Evolutionary conservation across 805 yeast species (phyloP), one percentile per base, ranked within the genome.

Genomic region (Lachancea fermentati): DNA sequence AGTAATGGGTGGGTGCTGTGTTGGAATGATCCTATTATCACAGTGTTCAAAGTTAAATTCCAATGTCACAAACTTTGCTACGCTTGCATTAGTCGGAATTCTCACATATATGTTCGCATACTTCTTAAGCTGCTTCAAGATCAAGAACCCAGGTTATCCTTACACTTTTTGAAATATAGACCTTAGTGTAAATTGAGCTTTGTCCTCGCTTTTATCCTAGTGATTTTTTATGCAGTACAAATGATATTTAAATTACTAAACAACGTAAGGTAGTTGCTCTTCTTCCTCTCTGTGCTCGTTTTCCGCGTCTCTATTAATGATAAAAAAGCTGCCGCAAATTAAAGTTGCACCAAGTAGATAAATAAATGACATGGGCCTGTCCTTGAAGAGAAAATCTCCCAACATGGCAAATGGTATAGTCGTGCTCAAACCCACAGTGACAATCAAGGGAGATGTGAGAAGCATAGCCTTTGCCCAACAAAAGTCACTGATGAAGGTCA

Each of bases 401-500:
- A 87, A 60, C 85, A 93, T 85, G 0, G 97, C 95, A 37, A 93
- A 73, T 2, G 98, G 98, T 14, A 93, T 93, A 0, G 97, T 91
- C 44, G 89, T 76, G 15, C 95, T 82, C 22, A 93, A 69, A 0
- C 98, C 98, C 8, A 93, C 95, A 0, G 98, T 93, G 2, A 91
- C 97, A 0, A 96, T 89, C 49, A 93, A 68, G 2, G 98, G 98
- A 32, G 93, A 82, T 1, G 98, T 93, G 55, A 93, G 67, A 24
- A 93, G 71, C 77, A 89, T 93, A 0, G 97, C 95, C 47, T 86
- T 78, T 25, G 95, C 96, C 98, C 98, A 93, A 54, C 94, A 79
- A 52, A 82, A 88, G 59, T 93, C 98, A 30, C 95, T 82, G 12
- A 89, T 63, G 50, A 93, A 81, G 1, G 96, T 87, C 31, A 87